phyloP scores from a whole-genome alignment of 345 rosid genomes.

The Salix koriyanagi region DNA sequence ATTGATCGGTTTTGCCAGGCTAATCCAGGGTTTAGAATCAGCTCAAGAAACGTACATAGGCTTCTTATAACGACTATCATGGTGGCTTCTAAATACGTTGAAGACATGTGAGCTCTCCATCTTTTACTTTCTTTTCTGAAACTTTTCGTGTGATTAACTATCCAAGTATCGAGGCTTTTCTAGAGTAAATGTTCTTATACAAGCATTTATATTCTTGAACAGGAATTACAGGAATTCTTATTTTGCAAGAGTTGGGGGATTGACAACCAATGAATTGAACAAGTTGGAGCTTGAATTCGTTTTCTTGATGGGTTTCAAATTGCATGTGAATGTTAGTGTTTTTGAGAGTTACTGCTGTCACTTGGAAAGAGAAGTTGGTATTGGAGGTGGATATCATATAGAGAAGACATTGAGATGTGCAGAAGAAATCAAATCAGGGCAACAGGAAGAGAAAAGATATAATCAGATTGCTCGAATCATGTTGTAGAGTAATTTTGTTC shows the following conservation, averaged over 20 bases:
- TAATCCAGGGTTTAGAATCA: slow-evolving; percentile 62
- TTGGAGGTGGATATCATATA: slow-evolving; percentile 84
- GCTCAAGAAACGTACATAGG: slow-evolving; percentile 64
- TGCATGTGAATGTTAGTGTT: slow-evolving; percentile 85
- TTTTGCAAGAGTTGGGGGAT: slow-evolving; percentile 79
- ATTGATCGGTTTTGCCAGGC: slow-evolving; percentile 82
- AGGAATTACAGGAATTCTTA: slow-evolving; percentile 84
- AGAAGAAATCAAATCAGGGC: slow-evolving; percentile 76
- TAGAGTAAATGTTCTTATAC: neutral
- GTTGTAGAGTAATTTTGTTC: slow-evolving; percentile 29
- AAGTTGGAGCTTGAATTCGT: slow-evolving; percentile 68
- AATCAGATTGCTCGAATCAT: slow-evolving; percentile 56
- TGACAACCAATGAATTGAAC: slow-evolving; percentile 64
- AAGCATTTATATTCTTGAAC: slow-evolving; percentile 5
- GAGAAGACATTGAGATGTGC: slow-evolving; percentile 79
- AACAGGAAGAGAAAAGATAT: slow-evolving; percentile 35
- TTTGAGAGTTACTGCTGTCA: slow-evolving; percentile 91
- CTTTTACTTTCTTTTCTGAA: neutral
- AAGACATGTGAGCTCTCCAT: slow-evolving; percentile 70
- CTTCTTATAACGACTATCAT: slow-evolving; percentile 79
- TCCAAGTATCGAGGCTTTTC: neutral
- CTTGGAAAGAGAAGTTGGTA: slow-evolving; percentile 80
- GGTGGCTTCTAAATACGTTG: slow-evolving; percentile 88
- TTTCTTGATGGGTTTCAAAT: slow-evolving; percentile 82
- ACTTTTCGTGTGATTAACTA: neutral